Conservation (phyloP, 1,139 yeast species). For the Magnusiomyces sp. region DNA sequence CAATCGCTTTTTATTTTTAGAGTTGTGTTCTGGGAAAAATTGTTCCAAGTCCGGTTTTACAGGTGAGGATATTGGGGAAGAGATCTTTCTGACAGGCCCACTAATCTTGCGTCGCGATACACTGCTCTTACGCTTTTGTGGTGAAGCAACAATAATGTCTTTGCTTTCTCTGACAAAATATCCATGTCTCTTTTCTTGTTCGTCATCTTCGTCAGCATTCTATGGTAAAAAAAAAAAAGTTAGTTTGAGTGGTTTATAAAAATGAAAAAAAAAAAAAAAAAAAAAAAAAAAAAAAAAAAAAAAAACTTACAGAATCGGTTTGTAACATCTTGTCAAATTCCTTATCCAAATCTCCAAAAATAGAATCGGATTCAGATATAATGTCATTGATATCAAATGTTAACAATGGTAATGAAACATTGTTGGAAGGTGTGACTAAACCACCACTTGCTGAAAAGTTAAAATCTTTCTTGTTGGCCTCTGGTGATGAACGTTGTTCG, state of each 20-base stretch:
- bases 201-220: neutral
- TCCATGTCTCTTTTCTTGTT: conserved; percentile 21
- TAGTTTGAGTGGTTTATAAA: neutral
- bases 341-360: conserved; percentile 35
- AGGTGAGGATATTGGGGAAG: neutral
- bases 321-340: conserved; percentile 34
- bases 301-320: conserved; percentile 11
- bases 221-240: neutral
- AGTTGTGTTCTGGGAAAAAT: too few species aligned
- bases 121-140: neutral
- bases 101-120: conserved; percentile 16
- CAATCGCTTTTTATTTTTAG: too few species aligned
- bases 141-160: conserved; percentile 28
- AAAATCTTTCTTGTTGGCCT: neutral
- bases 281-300: neutral
- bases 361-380: conserved; percentile 30
- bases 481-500: neutral
- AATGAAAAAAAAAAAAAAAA: neutral
- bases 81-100: conserved; percentile 20
- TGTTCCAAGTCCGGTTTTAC: too few species aligned
- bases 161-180: conserved; percentile 30
- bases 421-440: neutral
- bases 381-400: conserved; percentile 29
- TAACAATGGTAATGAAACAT: conserved; percentile 12
- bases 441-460: neutral